Conservation (phyloP, 176 grass and related monocot species). For the Aechmea fasciata region DNA sequence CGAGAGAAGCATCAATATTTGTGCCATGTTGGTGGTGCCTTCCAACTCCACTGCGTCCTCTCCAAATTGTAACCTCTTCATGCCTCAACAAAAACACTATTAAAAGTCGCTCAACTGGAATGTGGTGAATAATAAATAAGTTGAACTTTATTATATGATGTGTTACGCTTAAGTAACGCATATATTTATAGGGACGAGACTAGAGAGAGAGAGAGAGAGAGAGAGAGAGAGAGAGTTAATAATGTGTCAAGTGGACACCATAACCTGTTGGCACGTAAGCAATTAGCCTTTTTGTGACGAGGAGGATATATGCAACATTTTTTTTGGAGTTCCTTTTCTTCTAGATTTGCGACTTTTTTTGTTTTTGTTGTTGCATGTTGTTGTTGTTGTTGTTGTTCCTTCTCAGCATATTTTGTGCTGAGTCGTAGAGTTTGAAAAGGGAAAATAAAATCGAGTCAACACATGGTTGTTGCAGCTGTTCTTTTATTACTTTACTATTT, state of each 20-base stretch:
- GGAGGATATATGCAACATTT: conserved; percentile 1
- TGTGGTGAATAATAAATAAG: too few species aligned
- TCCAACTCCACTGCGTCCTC: background rate
- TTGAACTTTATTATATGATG: too few species aligned
- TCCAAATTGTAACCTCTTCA: background rate
- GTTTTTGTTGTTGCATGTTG: background rate
- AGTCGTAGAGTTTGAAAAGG: too few species aligned
- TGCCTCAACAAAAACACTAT: background rate
- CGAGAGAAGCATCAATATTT: background rate
- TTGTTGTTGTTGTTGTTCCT: too few species aligned
- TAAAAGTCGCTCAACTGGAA: background rate
- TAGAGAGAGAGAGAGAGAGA: too few species aligned
- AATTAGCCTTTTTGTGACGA: background rate
- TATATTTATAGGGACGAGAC: too few species aligned
- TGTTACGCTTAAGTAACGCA: too few species aligned
- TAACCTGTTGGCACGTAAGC: conserved; percentile 7
- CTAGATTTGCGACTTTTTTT: conserved; percentile 14
- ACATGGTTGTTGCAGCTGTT: too few species aligned
- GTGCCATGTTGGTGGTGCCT: background rate
- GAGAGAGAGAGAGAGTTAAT: too few species aligned
- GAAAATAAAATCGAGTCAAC: too few species aligned
- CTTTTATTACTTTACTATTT: too few species aligned
- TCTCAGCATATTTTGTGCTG: too few species aligned
- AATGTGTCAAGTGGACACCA: background rate
- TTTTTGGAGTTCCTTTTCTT: conserved; percentile 9